A percentile compares a stretch with the other conserved stretches of the same genome.
Conservation (phyloP, 495 filamentous ascomycete genomes). For the Bacidia rubella region DNA sequence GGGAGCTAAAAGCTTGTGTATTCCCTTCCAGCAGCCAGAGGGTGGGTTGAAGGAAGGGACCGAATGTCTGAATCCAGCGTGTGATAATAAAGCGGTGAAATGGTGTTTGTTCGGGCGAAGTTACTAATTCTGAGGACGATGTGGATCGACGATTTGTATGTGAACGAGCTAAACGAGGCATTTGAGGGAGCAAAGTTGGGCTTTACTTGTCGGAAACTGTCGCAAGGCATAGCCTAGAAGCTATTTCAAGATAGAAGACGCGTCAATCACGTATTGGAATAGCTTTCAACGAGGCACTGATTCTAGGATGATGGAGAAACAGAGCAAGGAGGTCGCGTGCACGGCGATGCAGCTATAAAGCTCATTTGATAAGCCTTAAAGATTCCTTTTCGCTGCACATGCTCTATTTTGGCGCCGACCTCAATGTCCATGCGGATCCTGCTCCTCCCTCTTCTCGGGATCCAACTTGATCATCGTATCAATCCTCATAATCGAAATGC, state of each 20-base stretch:
- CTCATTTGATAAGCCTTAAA: neutral
- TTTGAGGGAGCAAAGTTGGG: neutral
- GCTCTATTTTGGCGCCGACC: neutral
- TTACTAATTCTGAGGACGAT: conserved; percentile 4
- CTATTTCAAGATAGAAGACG: no score
- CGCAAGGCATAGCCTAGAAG: no score
- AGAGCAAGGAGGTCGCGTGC: no score
- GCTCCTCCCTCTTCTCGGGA: conserved; percentile 66
- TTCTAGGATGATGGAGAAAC: no score
- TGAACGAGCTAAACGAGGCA: neutral
- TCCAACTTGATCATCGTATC: conserved; percentile 98
- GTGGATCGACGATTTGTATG: neutral
- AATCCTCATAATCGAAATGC: conserved; percentile 98
- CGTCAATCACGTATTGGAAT: no score
- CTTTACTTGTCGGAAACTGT: no score
- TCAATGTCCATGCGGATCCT: conserved; percentile 64
- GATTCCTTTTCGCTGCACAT: neutral
- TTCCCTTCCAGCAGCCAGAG: conserved; percentile 91
- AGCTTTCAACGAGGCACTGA: no score
- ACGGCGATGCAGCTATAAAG: no score
- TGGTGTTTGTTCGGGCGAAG: conserved; percentile 77
- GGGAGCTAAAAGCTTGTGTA: conserved; percentile 95
- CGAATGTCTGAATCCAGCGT: conserved; percentile 82
- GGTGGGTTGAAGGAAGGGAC: conserved; percentile 66
- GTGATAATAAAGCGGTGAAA: conserved; percentile 53